Evolutionary conservation across 768 basidiomycete genomes (phyloP), one percentile per base, ranked within the genome.

Genomic region (Tulasnella sp.): DNA sequence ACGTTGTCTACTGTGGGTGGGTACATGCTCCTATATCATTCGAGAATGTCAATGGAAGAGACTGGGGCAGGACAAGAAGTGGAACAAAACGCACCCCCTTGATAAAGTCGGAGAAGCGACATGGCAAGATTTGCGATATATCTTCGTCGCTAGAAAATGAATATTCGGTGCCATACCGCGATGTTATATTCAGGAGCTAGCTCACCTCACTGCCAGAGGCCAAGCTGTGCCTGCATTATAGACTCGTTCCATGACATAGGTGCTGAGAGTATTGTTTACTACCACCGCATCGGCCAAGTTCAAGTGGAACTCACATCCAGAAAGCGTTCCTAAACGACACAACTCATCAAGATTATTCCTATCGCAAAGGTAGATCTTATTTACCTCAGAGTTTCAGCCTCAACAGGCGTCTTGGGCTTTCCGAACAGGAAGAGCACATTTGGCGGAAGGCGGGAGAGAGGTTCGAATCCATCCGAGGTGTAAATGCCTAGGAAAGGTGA

Each of bases 1-100:
- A 3, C 49, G 34, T 49, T 78, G 77, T 34, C 78, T 78, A n/a
- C 17, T 67, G 14, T 76, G 40, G 17, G 34, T 75, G 19, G 78
- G 72, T 37, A 69, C 67, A 17, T 25, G 38, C 12, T 36, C 29
- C 73, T 58, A 36, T 45, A 25, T 29, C 14, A 64, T 25, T 45
- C 12, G 17, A 22, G 12, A 22, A 58, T 58, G 29, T 77, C 17
- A 17, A 29, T 22, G 36, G 11, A 29, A 40, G 6, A 19, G 31
- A 14, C 6, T 8, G 1, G 11, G 11, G 29, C 0, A 29, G 67
- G 38, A 22, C 14, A 29, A 31, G 1, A 22, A 68, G 67, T 31
- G 36, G 25, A 25, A 37, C 25, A 1, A n/a, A 31, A 22, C 75
- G 8, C 37, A 76, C 75, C 8, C 75, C 75, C 5, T 3, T 31